A percentile compares a stretch with the other conserved stretches of the same genome.
Conservation (phyloP, 1,284 basidiomycete species). For the Paramarasmius palmivorus region DNA sequence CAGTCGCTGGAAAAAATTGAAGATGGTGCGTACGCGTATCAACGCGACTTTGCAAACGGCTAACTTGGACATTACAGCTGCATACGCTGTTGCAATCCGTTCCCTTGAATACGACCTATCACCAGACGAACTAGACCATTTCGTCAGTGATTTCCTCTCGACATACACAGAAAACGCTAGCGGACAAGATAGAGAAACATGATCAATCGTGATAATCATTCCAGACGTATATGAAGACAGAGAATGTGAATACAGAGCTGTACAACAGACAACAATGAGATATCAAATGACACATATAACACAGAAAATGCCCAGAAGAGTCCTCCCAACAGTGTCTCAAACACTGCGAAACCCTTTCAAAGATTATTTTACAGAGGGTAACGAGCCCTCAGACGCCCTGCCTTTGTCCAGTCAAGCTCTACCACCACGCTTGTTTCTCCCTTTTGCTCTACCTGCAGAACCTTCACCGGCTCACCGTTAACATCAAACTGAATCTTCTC, state of each 20-base stretch:
- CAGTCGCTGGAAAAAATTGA: slow-evolving; percentile 94
- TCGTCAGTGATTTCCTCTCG: slow-evolving; percentile 53
- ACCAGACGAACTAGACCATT: slow-evolving; percentile 64
- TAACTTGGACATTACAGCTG: slow-evolving; percentile 42
- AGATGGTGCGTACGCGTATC: slow-evolving; percentile 61
- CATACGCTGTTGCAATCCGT: slow-evolving; percentile 69
- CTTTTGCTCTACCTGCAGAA: slow-evolving; percentile 13
- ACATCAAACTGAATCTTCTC: slow-evolving; percentile 19
- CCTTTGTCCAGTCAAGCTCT: slow-evolving; percentile 21
- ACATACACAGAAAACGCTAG: slow-evolving; percentile 19
- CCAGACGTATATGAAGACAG: neutral
- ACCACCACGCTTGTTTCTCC: slow-evolving; percentile 19
- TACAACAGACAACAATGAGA: no score
- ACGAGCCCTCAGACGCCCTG: slow-evolving; percentile 5
- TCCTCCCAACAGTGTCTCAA: neutral
- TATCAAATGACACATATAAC: slow-evolving; percentile 10
- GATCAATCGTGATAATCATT: slow-evolving; percentile 24
- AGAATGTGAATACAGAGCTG: no score
- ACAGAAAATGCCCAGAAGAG: slow-evolving; percentile 11
- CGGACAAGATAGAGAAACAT: slow-evolving; percentile 19
- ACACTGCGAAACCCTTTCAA: slow-evolving; percentile 1
- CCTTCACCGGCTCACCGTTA: slow-evolving; percentile 19
- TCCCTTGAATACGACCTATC: slow-evolving; percentile 71
- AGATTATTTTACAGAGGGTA: neutral
- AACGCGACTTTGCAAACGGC: neutral